These are phyloP conservation scores for Escovopsis sp. DNA, from an alignment of 2,329 filamentous ascomycete genomes.

Conservation along the genomic window DNA sequence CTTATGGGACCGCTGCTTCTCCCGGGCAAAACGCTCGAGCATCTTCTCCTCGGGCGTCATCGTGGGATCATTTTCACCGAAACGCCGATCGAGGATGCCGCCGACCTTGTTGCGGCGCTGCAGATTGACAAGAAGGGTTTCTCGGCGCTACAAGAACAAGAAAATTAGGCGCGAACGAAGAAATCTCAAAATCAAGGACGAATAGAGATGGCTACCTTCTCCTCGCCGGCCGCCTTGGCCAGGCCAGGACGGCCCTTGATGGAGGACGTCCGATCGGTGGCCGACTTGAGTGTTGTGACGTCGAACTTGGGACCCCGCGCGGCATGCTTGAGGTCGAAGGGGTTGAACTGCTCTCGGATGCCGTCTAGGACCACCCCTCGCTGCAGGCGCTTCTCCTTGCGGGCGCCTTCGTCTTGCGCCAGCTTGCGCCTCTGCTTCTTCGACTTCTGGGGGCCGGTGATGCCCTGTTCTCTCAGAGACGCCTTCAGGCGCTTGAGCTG, in stretches of 20 bases:
- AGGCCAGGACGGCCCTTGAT: constrained; percentile 65
- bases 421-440: constrained; percentile 83
- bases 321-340: constrained; percentile 82
- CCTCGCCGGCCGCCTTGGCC: constrained; percentile 74
- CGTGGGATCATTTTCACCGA: constrained; percentile 86
- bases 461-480: constrained; percentile 75
- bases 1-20: constrained; percentile 67
- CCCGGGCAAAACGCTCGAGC: constrained; percentile 75
- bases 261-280: constrained; percentile 30
- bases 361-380: constrained; percentile 63
- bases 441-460: constrained; percentile 81
- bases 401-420: constrained; percentile 49
- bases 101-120: constrained; percentile 81
- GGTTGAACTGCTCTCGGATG: constrained; percentile 94
- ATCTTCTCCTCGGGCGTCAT: constrained; percentile 92
- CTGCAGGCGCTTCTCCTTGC: constrained; percentile 58
- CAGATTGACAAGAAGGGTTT: constrained; percentile 81
- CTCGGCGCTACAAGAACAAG: constrained; percentile 41
- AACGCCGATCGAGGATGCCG: constrained; percentile 80
- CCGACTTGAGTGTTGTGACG: constrained; percentile 53
- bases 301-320: constrained; percentile 71
- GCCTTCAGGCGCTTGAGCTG: constrained; percentile 93
- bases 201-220: constrained; percentile 41
- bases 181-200: constrained; percentile 5
- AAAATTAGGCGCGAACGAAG: constrained; percentile 5